Conservation (phyloP, 2,329 filamentous ascomycete species). For the Ceratocystis eucalypticola region DNA sequence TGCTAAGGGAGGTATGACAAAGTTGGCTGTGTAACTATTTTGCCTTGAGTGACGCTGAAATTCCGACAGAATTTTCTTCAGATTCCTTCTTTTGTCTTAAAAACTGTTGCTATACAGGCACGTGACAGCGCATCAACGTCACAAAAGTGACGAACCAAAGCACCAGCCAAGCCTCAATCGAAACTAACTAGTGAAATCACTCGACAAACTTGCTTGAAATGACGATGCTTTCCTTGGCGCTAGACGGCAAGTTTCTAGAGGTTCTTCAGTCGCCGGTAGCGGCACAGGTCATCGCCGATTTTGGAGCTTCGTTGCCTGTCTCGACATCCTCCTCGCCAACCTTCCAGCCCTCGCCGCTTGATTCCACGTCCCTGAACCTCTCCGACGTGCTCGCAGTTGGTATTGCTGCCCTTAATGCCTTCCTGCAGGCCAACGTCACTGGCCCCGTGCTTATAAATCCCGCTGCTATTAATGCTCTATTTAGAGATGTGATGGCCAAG, state of each 20-base stretch:
- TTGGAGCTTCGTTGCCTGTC: neutral
- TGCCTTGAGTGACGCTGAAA: neutral
- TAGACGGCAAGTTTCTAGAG: constrained; percentile 6
- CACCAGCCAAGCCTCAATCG: neutral
- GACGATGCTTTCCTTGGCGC: neutral
- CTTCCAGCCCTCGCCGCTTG: neutral
- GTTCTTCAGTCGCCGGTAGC: neutral
- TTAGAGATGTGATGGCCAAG: constrained; percentile 29
- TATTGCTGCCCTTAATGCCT: constrained; percentile 58
- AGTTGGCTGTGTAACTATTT: neutral
- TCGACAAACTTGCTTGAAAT: neutral
- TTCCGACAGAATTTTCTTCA: neutral
- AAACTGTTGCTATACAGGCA: neutral
- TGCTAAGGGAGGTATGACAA: neutral
- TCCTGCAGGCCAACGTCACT: constrained; percentile 77
- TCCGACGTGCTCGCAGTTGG: constrained; percentile 38
- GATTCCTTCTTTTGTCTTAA: neutral
- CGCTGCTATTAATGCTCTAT: constrained; percentile 26
- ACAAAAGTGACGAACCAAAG: neutral
- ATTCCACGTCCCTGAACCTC: neutral
- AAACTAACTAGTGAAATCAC: neutral
- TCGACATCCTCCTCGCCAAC: neutral
- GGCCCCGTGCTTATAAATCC: constrained; percentile 54
- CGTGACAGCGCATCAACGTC: neutral
- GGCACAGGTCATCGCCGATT: constrained; percentile 1